Conservation (phyloP, 306 rosid species). For the Ormosia emarginata region DNA sequence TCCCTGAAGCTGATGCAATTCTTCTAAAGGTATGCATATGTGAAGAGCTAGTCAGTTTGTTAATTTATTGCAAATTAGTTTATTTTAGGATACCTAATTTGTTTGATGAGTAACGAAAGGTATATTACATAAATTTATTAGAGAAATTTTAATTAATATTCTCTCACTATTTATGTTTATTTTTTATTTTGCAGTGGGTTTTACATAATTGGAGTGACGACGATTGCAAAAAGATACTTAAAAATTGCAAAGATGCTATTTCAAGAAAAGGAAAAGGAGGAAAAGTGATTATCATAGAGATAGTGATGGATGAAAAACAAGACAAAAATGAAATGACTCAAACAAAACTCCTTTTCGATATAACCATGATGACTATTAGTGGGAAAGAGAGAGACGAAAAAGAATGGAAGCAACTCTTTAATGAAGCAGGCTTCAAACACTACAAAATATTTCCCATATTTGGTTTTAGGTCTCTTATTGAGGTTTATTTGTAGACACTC, state of each 20-base stretch:
- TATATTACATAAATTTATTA: no score
- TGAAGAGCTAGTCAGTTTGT: no score
- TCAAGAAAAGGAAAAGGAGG: constrained; percentile 8
- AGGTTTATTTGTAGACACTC: constrained; percentile 28
- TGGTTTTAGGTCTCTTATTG: constrained; percentile 46
- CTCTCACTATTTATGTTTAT: no score
- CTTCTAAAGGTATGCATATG: constrained; percentile 13
- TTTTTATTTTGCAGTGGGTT: background rate
- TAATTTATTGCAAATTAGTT: no score
- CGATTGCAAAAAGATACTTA: constrained; percentile 23
- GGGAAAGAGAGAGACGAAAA: constrained; percentile 25
- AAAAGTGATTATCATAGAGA: constrained; percentile 36
- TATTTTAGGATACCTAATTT: no score
- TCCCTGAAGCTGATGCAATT: constrained; percentile 22
- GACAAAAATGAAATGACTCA: constrained; percentile 10
- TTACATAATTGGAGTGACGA: constrained; percentile 31
- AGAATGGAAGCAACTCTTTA: constrained; percentile 37
- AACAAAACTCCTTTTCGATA: constrained; percentile 28
- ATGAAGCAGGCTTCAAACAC: constrained; percentile 37
- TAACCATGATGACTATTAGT: constrained; percentile 21
- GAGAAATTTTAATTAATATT: no score
- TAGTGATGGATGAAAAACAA: constrained; percentile 22
- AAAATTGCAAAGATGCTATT: constrained; percentile 28
- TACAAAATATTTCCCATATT: constrained; percentile 26
- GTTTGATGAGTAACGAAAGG: no score